Evolutionary conservation across 2,329 filamentous ascomycete genomes (phyloP).

Genomic region (Microsporum ferrugineum): DNA sequence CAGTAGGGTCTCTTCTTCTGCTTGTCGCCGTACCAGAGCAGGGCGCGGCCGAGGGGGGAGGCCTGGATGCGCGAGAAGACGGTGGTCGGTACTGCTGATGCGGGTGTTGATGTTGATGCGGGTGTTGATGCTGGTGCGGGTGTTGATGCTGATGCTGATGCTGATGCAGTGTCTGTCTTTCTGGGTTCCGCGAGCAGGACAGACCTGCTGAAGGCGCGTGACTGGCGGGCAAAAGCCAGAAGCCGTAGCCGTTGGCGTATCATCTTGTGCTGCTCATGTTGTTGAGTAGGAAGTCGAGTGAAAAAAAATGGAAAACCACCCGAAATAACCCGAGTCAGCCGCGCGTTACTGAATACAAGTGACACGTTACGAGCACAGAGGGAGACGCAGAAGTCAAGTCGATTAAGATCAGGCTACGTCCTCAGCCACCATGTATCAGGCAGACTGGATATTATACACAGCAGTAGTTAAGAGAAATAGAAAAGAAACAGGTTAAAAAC

Average conservation of each 20-base stretch:
- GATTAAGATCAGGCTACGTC: not conserved
- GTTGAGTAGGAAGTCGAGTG: not conserved
- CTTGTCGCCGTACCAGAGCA: slow-evolving; percentile 50
- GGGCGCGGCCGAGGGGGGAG: slow-evolving; percentile 22
- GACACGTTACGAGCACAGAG: not conserved
- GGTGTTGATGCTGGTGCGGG: not conserved
- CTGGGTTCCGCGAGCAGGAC: no score
- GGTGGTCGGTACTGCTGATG: not conserved
- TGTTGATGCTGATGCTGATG: not conserved
- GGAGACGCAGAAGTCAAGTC: not conserved
- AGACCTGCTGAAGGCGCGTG: no score
- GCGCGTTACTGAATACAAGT: not conserved
- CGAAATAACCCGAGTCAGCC: not conserved
- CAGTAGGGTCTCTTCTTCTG: slow-evolving; percentile 62
- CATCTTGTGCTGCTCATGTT: not conserved
- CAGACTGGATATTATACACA: slow-evolving; percentile 11
- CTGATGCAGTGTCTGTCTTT: no score
- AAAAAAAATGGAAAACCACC: not conserved
- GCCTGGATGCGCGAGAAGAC: not conserved
- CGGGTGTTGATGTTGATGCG: not conserved
- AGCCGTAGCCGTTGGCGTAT: not conserved
- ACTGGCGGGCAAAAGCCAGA: no score
- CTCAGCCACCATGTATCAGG: not conserved
- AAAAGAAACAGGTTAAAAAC: slow-evolving; percentile 8
- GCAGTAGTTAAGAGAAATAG: not conserved